These are phyloP conservation scores for Aspergillus thermomutatus DNA, from an alignment of 2,329 filamentous ascomycete genomes.

Conservation along the genomic window DNA sequence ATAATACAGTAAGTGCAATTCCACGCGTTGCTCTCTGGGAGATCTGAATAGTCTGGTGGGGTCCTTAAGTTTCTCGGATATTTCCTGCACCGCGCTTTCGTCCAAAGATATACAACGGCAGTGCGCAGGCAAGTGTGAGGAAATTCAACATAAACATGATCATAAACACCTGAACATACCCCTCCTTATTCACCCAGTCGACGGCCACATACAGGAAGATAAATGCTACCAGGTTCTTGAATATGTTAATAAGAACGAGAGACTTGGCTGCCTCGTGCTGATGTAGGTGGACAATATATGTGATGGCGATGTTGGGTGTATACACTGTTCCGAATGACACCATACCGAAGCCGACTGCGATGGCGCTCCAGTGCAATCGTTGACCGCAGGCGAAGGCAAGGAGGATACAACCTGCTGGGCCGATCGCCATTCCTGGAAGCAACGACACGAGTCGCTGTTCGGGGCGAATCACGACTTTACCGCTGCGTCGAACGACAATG, in stretches of 20 bases:
- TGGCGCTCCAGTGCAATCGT: neutral
- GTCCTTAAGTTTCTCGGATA: too few relatives aligned
- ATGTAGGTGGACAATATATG: neutral
- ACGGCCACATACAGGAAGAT: slow-evolving; percentile 9
- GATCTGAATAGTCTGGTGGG: too few relatives aligned
- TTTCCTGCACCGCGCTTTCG: too few relatives aligned
- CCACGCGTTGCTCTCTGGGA: too few relatives aligned
- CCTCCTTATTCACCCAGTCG: slow-evolving; percentile 8
- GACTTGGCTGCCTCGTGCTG: slow-evolving; percentile 2
- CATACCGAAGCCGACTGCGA: neutral
- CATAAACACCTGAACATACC: too few relatives aligned
- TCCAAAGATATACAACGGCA: too few relatives aligned
- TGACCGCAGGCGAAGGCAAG: neutral
- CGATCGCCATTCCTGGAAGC: slow-evolving; percentile 33
- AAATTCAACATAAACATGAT: too few relatives aligned
- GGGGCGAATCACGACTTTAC: too few relatives aligned
- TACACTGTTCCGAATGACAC: slow-evolving; percentile 5
- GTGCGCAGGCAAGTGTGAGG: too few relatives aligned
- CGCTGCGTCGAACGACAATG: too few relatives aligned
- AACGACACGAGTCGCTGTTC: too few relatives aligned
- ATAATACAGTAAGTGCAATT: too few relatives aligned
- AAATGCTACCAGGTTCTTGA: slow-evolving; percentile 11
- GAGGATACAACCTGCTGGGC: slow-evolving; percentile 42
- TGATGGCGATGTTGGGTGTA: slow-evolving; percentile 3
- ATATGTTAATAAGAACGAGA: slow-evolving; percentile 4